Percentiles rank a stretch among this genome's conserved stretches.
These are phyloP conservation scores for Capsicum pubescens DNA, from an alignment of 257 asterid genomes.

Conservation along the genomic window DNA sequence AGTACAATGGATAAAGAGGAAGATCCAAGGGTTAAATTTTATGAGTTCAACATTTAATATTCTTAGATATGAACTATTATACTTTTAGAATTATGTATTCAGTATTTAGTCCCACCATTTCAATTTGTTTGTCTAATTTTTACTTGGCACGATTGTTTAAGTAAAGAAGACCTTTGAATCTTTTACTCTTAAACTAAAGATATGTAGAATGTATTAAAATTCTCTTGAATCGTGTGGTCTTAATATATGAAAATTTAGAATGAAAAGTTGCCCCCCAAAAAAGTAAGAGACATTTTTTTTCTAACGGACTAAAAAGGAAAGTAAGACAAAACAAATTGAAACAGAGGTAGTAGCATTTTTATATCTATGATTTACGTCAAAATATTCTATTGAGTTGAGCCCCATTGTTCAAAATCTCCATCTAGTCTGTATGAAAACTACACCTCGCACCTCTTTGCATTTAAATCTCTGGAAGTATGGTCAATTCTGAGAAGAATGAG, in stretches of 20 bases:
- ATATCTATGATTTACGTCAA: background rate
- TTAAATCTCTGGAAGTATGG: conserved; percentile 6
- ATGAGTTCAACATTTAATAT: background rate
- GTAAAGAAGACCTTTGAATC: too few species aligned
- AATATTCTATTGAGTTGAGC: too few species aligned
- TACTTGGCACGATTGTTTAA: too few species aligned
- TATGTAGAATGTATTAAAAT: too few species aligned
- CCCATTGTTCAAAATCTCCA: too few species aligned
- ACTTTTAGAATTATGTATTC: background rate
- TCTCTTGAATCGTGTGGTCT: too few species aligned
- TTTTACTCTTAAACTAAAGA: too few species aligned
- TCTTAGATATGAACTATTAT: background rate
- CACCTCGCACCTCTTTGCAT: background rate
- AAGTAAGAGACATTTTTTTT: too few species aligned
- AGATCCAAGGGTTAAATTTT: background rate
- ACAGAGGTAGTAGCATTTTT: background rate
- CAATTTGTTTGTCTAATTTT: background rate
- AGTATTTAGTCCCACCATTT: background rate
- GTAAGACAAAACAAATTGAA: background rate
- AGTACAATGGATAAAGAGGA: background rate
- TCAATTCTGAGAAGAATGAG: background rate
- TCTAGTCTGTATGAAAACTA: background rate
- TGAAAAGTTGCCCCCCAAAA: too few species aligned
- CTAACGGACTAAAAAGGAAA: too few species aligned
- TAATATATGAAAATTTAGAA: too few species aligned